Base-by-base conservation (phyloP, 352 stramenopile species). In the Globisporangium camurandrum region DNA sequence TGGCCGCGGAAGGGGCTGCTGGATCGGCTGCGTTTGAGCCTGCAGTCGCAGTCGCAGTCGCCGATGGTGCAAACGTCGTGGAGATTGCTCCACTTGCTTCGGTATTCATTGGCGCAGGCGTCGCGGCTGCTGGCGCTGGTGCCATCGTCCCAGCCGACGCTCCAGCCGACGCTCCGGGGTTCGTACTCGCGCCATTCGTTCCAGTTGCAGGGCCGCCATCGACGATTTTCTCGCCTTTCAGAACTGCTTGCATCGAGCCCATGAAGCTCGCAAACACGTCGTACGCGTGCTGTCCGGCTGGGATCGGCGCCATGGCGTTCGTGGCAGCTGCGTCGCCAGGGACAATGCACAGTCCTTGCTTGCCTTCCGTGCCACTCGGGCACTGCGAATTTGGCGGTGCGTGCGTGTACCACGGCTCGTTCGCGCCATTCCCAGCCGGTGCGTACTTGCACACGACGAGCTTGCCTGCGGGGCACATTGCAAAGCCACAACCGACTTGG, bases 361-460 rank as follows among this genome's bases (percentile, higher is more conserved):
- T 66, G 34, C 61, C 66, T 36, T 66, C 66, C 9, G 69, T 84
- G 17, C 72, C 75, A 1, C 54, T 58, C 3, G 77, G 75, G 51
- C 77, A 89, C 26, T 63, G 51, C 17, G 69, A 73, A 37, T 65
- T 71, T 16, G 62, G 55, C 4, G 74, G 37, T 6, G 60, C 73
- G 55, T 87, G 75, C 3, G 68, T 55, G 59, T 84, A 89, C 77
- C 77, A 89, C 3, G 75, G 58, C 34, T 66, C 69, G 9, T 56
- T 58, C 1, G 63, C 71, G 31, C 71, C 64, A 46, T 87, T 87
- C 4, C 73, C 75, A 22, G 67, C 58, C 0, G 69, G 58, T 11
- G 75, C 66, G 62, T 85, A 89, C 63, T 83, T 50, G 48, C 75
- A 87, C 42, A 81, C 78, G 12, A 87, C 67, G 41, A 76, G 37